Base-by-base conservation (phyloP, 257 asterid genomes). In the Solanum arcanum region DNA sequence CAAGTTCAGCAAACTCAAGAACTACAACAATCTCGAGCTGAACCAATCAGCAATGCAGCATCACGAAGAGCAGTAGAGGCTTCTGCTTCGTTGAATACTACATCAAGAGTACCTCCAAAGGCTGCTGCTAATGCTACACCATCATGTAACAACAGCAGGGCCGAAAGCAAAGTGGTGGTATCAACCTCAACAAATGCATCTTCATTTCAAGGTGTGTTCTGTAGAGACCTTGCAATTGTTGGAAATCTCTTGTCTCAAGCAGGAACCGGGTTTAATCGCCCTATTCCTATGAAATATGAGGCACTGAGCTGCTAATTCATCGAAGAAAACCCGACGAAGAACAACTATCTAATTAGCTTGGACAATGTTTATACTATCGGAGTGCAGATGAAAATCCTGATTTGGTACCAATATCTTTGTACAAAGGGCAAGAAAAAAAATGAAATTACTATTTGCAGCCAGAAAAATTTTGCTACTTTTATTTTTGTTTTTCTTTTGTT, bases 201-300 rank as follows among this genome's bases (percentile, higher is more conserved):
- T 7, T 93, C 87, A 52, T 93, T 92, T 77, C 98, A 97, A 86
- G 99, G 98, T 8, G 98, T 93, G 21, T 97, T 97, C 88, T 97
- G 99, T 88, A 88, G 99, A 91, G 98, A 97, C 90, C 92, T 97
- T 78, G 91, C 98, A 0, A 92, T 90, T 20, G 98, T 97, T 10
- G 98, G 97, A 15, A 94, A 87, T 81, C 87, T 95, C 89, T 92
- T 95, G 4, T 89, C 99, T 70, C 98, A 94, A 87, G 83, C 94
- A 0, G 96, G 96, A 87, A 78, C 94, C 0, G 97, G 97, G 69
- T 96, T 94, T 68, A 95, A 92, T 87, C 96, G 94, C 87, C 92
- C 97, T 18, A 91, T 95, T 81, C 94, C 98, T 3, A 90, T 95
- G 87, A 97, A 94, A 86, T 97, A 94, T 10, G 99, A 95, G 83